A percentile compares a stretch with the other conserved stretches of the same genome.
phyloP scores from a whole-genome alignment of 2,329 filamentous ascomycete species.

The Aspergillus quadrilineatus region DNA sequence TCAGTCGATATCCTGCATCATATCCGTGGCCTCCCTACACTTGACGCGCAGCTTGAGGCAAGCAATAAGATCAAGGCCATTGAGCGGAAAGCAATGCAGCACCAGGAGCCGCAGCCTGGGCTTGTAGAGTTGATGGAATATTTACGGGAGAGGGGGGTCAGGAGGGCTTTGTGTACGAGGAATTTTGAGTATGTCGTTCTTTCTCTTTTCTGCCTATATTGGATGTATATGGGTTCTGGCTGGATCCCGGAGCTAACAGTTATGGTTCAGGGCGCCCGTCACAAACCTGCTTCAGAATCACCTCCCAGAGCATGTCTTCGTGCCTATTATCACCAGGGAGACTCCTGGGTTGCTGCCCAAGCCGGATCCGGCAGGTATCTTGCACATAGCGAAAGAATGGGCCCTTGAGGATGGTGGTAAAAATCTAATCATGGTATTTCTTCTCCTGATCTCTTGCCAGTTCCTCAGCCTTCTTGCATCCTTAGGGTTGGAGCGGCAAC shows the following conservation, averaged over 20 bases:
- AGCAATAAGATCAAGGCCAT: slow-evolving; percentile 73
- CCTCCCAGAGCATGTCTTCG: slow-evolving; percentile 65
- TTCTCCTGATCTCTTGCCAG: not conserved
- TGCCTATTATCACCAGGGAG: slow-evolving; percentile 83
- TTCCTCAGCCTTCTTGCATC: not conserved
- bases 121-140: slow-evolving; percentile 77
- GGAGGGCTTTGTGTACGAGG: slow-evolving; percentile 85
- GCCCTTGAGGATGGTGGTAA: slow-evolving; percentile 54
- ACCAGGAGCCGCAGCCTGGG: slow-evolving; percentile 79
- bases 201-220: not conserved
- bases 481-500: not conserved
- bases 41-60: slow-evolving; percentile 60
- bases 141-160: slow-evolving; percentile 65
- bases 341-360: slow-evolving; percentile 66
- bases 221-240: not conserved
- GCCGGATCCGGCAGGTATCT: slow-evolving; percentile 80
- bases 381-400: slow-evolving; percentile 81
- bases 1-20: slow-evolving; percentile 83
- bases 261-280: slow-evolving; percentile 39
- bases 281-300: slow-evolving; percentile 63
- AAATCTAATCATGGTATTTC: slow-evolving; percentile 39
- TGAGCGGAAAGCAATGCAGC: slow-evolving; percentile 75
- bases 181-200: slow-evolving; percentile 70
- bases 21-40: slow-evolving; percentile 69
- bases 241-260: not conserved